Base-by-base conservation (phyloP, 495 filamentous ascomycete species). In the Sphaerosporella brunnea region DNA sequence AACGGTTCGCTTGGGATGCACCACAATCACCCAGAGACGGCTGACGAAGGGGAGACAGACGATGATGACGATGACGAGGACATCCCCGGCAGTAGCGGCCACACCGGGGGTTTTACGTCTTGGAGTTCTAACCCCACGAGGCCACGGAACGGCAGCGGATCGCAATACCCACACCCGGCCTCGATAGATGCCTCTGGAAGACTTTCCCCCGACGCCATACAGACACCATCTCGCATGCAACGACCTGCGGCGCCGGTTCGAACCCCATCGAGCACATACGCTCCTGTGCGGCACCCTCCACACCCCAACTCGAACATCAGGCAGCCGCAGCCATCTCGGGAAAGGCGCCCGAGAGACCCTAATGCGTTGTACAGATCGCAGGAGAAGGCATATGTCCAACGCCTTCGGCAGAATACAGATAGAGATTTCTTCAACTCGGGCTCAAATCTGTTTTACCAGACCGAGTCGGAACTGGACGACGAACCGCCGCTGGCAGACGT, bases 391-490 rank as follows among this genome's bases (percentile, higher is more conserved):
- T 93, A 82, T 65, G 85, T 82, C 50, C 80, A 79, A 60, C 71
- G 75, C 45, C 73, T 80, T 63, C 76, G 75, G 56, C 72, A 92
- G 43, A 77, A 82, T 47, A 73, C 76, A 32, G 69, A 76, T 44
- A 76, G 73, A 51, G 76, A 84, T 45, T 88, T 88, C 55, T 84
- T 86, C 54, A 68, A 74, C 2, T 79, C 80, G 36, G 73, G 74
- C 3, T 71, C 73, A 37, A 46, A 57, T 45, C 38, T 53, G n/a
- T 48, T 58, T 11, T 73, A 79, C 64, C 71, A 79, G 60, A 73
- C 68, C 2, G 84, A 86, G 36, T 86, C 88, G 8, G 85, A 93
- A 53, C 73, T 79, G n/a, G 90, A 96, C 41, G 90, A 83, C 4
- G 81, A 82, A 50, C 90, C 84, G 0, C 87, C 87, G 2, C 80